Evolutionary conservation across 192 early-diverging fungal genomes (phyloP).

Genomic region (Chytriomyces hyalinus): DNA sequence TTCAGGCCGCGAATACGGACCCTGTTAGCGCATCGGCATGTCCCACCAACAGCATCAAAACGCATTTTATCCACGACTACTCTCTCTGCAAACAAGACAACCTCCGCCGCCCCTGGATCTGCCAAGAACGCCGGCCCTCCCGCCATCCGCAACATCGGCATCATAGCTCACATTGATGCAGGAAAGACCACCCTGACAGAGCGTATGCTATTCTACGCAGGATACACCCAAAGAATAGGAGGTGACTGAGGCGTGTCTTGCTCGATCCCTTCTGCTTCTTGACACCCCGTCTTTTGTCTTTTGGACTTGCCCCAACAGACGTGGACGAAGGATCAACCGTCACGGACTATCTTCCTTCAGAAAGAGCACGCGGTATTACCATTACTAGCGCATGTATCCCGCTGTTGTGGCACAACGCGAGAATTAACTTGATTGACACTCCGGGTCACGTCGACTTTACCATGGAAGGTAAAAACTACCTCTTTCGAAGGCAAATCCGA

Average conservation of each 20-base stretch:
- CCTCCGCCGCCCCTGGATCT: not conserved
- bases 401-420: conserved; percentile 68
- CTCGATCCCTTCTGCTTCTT: not conserved
- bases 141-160: conserved; percentile 83
- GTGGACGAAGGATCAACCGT: conserved; percentile 93
- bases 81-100: too few species aligned
- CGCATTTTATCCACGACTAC: too few species aligned
- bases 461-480: conserved; percentile 61
- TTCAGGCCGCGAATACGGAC: too few species aligned
- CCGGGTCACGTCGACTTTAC: conserved; percentile 97
- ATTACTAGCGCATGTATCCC: conserved; percentile 93
- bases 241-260: conserved; percentile 45
- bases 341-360: conserved; percentile 88
- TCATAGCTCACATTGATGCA: conserved; percentile 97
- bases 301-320: conserved; percentile 41
- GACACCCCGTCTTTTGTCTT: conserved; percentile 26
- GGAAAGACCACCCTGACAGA: conserved; percentile 96
- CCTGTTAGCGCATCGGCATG: too few species aligned
- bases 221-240: conserved; percentile 85
- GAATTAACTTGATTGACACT: conserved; percentile 93
- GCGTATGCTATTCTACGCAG: conserved; percentile 95
- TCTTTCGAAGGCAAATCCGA: not conserved
- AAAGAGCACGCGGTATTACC: conserved; percentile 92
- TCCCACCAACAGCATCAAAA: too few species aligned
- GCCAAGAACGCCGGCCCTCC: not conserved